These are phyloP conservation scores for Acanthamoeba sp. DNA, from an alignment of 208 protist genomes.

Conservation along the genomic window DNA sequence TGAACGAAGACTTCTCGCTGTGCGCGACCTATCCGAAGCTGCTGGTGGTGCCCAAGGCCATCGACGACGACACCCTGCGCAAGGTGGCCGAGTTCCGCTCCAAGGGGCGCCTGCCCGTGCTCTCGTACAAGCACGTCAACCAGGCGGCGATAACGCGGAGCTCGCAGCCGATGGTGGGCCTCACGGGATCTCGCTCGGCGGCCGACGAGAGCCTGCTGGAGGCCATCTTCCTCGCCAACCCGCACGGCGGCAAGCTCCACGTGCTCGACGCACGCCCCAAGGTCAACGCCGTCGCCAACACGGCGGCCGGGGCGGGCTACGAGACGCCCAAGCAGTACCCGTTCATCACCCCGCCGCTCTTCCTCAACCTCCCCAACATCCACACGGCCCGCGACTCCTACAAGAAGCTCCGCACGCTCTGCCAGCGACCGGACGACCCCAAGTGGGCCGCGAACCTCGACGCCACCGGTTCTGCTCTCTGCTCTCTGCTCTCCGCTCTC, in stretches of 20 bases:
- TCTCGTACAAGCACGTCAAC: too few relatives aligned
- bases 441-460: neutral
- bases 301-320: slow-evolving; percentile 86
- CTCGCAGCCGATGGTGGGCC: slow-evolving; percentile 88
- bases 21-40: neutral
- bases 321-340: slow-evolving; percentile 60
- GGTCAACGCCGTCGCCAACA: slow-evolving; percentile 89
- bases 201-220: slow-evolving; percentile 61
- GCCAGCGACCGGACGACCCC: neutral
- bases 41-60: neutral
- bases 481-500: too few relatives aligned
- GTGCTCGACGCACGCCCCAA: slow-evolving; percentile 91
- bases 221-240: neutral
- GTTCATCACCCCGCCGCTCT: too few relatives aligned
- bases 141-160: slow-evolving; percentile 87
- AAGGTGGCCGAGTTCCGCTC: neutral
- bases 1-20: neutral
- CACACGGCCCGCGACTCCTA: neutral
- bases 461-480: neutral
- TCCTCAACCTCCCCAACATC: neutral
- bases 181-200: neutral
- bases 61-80: neutral
- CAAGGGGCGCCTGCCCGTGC: too few relatives aligned
- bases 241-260: slow-evolving; percentile 73
- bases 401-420: neutral